Evolutionary conservation across 2,329 filamentous ascomycete genomes (phyloP).

Genomic region (Cercospora sp.): DNA sequence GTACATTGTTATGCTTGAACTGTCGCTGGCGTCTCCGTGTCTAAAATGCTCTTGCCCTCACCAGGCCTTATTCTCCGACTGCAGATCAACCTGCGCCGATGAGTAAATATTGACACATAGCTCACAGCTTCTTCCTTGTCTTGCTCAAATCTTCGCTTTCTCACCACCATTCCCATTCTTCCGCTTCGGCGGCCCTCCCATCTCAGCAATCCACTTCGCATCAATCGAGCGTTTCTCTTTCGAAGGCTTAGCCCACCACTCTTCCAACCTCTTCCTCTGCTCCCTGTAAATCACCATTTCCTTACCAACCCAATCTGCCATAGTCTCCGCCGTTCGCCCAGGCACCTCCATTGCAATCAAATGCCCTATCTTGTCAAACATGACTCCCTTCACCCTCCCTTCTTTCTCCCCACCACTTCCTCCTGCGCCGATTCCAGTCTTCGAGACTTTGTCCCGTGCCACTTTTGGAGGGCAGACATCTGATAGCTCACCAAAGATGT

Average conservation of each 20-base stretch:
- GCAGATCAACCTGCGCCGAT: background rate
- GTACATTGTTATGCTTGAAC: background rate
- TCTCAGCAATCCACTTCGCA: conserved; percentile 10
- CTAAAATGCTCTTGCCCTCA: background rate
- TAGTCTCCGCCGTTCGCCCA: conserved; percentile 11
- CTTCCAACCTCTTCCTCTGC: conserved; percentile 21
- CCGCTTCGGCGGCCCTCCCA: conserved; percentile 15
- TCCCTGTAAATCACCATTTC: conserved; percentile 18
- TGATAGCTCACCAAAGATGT: conserved; percentile 65
- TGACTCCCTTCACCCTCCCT: conserved; percentile 66
- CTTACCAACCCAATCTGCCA: conserved; percentile 18
- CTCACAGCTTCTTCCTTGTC: background rate
- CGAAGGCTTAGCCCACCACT: conserved; percentile 16
- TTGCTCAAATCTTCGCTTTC: conserved; percentile 2
- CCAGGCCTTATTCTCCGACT: background rate
- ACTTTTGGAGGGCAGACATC: conserved; percentile 54
- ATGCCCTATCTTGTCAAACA: conserved; percentile 69
- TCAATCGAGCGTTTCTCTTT: conserved; percentile 20
- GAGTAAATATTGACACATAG: background rate
- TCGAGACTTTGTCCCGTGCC: conserved; percentile 58
- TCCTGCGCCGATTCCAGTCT: conserved; percentile 64
- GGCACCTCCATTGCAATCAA: conserved; percentile 76
- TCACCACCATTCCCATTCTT: background rate
- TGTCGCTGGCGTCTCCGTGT: background rate
- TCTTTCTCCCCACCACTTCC: conserved; percentile 64